Percentiles rank a stretch among this genome's conserved stretches.
Evolutionary conservation across 1,139 yeast species (phyloP).

Genomic region (Saccharomycopsis phalli): DNA sequence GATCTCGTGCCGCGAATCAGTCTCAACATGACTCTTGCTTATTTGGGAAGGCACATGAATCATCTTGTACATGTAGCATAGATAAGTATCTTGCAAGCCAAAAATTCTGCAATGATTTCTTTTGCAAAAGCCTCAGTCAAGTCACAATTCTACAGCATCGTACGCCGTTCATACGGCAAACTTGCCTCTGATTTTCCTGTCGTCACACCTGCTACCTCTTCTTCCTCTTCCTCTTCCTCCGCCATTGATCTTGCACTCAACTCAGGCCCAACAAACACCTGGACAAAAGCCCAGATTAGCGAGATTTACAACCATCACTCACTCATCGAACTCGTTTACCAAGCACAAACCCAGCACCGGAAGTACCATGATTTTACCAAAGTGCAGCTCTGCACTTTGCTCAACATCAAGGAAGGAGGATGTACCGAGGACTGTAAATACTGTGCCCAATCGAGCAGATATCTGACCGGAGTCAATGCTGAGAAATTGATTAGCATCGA

Average conservation of each 20-base stretch:
- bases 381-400: conserved; percentile 67
- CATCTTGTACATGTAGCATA: too few species aligned
- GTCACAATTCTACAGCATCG: too few species aligned
- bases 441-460: conserved; percentile 66
- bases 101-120: too few species aligned
- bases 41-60: too few species aligned
- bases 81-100: too few species aligned
- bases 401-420: conserved; percentile 73
- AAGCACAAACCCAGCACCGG: conserved; percentile 60
- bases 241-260: neutral
- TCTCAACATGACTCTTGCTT: too few species aligned
- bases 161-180: too few species aligned
- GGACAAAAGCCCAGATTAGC: conserved; percentile 54
- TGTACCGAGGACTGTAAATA: conserved; percentile 77
- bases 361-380: conserved; percentile 58
- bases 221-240: too few species aligned
- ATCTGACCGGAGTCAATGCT: conserved; percentile 63
- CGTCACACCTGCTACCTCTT: neutral
- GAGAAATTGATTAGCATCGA: conserved; percentile 55
- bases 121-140: too few species aligned
- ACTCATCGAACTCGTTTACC: conserved; percentile 50
- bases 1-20: too few species aligned
- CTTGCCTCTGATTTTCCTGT: too few species aligned
- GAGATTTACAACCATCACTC: conserved; percentile 54
- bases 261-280: conserved; percentile 28